Evolutionary conservation across 306 rosid genomes (phyloP).

Genomic region (Glycine tomentella): DNA sequence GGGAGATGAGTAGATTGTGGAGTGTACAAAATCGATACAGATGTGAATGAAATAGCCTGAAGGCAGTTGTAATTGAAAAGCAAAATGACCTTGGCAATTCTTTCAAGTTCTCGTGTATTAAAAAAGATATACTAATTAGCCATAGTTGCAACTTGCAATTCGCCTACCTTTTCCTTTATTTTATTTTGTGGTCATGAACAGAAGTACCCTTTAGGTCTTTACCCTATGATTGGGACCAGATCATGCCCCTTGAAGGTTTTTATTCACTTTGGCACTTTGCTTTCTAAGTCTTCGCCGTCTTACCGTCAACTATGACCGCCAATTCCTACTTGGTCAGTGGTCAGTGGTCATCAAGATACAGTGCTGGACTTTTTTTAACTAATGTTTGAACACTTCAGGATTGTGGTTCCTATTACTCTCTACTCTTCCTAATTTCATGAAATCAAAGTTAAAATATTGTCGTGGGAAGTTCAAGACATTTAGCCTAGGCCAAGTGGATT

Average conservation of each 20-base stretch:
- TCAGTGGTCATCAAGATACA: constrained; percentile 43
- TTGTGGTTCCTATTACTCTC: constrained; percentile 10
- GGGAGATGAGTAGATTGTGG: constrained; percentile 48
- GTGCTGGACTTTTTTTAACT: constrained; percentile 23
- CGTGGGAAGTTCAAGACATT: no score
- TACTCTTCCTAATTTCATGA: constrained; percentile 40
- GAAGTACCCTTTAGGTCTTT: not conserved
- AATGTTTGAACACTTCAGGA: constrained; percentile 37
- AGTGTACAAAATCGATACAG: constrained; percentile 61
- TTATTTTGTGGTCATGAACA: constrained; percentile 29
- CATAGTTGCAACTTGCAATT: constrained; percentile 34
- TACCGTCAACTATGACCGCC: constrained; percentile 42
- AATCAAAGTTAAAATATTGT: constrained; percentile 28
- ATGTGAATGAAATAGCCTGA: constrained; percentile 49
- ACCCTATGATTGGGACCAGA: constrained; percentile 37
- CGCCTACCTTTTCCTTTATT: constrained; percentile 11
- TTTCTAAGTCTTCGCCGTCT: constrained; percentile 23
- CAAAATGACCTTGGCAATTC: constrained; percentile 45
- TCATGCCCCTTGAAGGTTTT: constrained; percentile 6
- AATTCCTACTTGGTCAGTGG: constrained; percentile 41
- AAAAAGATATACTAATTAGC: constrained; percentile 31
- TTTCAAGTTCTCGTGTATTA: constrained; percentile 49
- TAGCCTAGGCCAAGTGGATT: no score
- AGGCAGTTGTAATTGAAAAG: constrained; percentile 49
- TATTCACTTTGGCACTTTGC: constrained; percentile 16